Conservation (phyloP, 2,329 filamentous ascomycete genomes). For the Sclerotinia nivalis region DNA sequence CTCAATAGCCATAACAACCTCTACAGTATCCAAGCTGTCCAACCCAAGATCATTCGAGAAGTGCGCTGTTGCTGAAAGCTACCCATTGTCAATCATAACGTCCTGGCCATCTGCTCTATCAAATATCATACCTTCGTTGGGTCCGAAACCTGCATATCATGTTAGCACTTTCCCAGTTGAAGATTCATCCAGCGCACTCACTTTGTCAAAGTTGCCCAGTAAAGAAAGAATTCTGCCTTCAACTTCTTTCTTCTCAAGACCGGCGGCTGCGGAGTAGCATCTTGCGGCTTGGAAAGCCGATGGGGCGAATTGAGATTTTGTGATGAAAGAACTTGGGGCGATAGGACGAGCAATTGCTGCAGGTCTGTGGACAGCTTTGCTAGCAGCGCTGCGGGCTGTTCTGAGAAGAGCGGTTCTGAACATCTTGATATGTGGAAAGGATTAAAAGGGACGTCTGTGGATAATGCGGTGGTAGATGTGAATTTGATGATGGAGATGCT, state of each 20-base stretch:
- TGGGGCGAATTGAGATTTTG: slow-evolving; percentile 62
- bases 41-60: slow-evolving; percentile 97
- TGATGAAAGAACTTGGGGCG: slow-evolving; percentile 59
- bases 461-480: slow-evolving; percentile 15
- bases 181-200: slow-evolving; percentile 45
- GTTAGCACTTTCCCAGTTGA: slow-evolving; percentile 30
- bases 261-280: slow-evolving; percentile 82
- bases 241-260: slow-evolving; percentile 79
- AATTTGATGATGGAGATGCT: slow-evolving; percentile 18
- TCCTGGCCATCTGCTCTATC: neutral
- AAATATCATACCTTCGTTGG: slow-evolving; percentile 55
- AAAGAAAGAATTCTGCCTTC: slow-evolving; percentile 91
- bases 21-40: slow-evolving; percentile 96
- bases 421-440: slow-evolving; percentile 58
- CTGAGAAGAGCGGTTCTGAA: slow-evolving; percentile 85
- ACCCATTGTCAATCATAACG: slow-evolving; percentile 34
- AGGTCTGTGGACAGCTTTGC: slow-evolving; percentile 52
- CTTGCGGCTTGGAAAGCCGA: slow-evolving; percentile 69
- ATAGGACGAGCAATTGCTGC: slow-evolving; percentile 60
- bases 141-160: slow-evolving; percentile 62
- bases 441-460: slow-evolving; percentile 25
- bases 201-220: slow-evolving; percentile 97
- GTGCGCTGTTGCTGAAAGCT: slow-evolving; percentile 85
- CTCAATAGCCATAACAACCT: slow-evolving; percentile 99
- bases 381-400: slow-evolving; percentile 60